phyloP scores from a whole-genome alignment of 139 green algal genomes.

The Chlamydomonas sp. region DNA sequence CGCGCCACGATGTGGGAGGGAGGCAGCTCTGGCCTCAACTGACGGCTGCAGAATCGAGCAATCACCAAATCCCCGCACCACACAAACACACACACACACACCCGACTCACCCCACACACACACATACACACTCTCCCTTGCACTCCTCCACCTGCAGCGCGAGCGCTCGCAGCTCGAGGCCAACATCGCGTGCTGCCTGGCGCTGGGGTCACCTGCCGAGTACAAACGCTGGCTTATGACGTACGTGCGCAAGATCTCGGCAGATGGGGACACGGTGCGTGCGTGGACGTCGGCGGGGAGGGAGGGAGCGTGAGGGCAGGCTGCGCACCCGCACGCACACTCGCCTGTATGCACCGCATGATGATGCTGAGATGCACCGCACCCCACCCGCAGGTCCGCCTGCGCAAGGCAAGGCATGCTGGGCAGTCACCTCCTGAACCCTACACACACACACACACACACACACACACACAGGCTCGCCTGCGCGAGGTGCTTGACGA shows the following conservation, averaged over 20 bases:
- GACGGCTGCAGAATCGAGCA: too few species aligned
- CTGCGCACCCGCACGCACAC: not conserved
- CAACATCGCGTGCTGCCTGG: slow-evolving; percentile 48
- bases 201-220: slow-evolving; percentile 40
- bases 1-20: too few species aligned
- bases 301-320: not conserved
- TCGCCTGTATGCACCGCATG: not conserved
- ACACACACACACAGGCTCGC: not conserved
- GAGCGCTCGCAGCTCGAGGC: slow-evolving; percentile 41
- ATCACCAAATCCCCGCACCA: too few species aligned
- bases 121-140: too few species aligned
- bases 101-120: too few species aligned
- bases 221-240: slow-evolving; percentile 52
- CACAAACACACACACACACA: too few species aligned
- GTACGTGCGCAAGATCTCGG: slow-evolving; percentile 49
- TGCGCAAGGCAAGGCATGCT: not conserved
- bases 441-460: not conserved
- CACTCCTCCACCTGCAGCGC: too few species aligned
- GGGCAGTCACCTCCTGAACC: not conserved
- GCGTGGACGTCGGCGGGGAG: not conserved
- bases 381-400: not conserved
- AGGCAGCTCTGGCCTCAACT: too few species aligned
- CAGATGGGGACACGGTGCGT: slow-evolving; percentile 32
- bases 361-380: not conserved
- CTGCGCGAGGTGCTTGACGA: not conserved